These are phyloP conservation scores for Psilocybe subaeruginosa DNA, from an alignment of 768 basidiomycete genomes.

Conservation along the genomic window DNA sequence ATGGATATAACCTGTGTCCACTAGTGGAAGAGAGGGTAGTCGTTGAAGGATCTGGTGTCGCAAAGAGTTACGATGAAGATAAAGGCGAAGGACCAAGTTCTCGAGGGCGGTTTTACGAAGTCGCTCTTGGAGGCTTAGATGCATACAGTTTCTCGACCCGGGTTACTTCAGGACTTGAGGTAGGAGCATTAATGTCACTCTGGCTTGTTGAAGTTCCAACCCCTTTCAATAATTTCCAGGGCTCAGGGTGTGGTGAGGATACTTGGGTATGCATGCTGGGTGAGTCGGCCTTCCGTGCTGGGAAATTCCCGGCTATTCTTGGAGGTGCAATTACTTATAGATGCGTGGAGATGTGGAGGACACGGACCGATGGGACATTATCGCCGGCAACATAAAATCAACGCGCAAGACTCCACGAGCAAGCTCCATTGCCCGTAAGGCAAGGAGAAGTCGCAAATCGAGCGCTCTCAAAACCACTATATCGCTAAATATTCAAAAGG, in stretches of 20 bases:
- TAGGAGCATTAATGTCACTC: neutral
- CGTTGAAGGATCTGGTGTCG: slow-evolving; percentile 8
- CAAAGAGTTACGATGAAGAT: slow-evolving; percentile 4
- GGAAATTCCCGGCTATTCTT: slow-evolving; percentile 1
- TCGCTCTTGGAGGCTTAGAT: slow-evolving; percentile 11
- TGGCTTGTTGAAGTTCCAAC: neutral
- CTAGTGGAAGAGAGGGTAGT: slow-evolving; percentile 14
- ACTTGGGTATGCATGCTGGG: slow-evolving; percentile 34
- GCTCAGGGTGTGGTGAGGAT: slow-evolving; percentile 24
- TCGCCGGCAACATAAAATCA: neutral
- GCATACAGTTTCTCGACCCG: neutral
- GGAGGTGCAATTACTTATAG: neutral
- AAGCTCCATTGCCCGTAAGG: neutral
- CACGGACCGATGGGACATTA: neutral
- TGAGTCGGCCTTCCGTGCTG: slow-evolving; percentile 12
- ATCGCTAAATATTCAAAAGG: neutral
- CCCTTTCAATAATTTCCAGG: neutral
- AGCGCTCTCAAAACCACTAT: neutral
- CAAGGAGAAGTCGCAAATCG: neutral
- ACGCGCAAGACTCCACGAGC: neutral
- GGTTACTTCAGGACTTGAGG: slow-evolving; percentile 2
- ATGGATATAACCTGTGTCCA: slow-evolving; percentile 26
- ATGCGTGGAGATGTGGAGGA: slow-evolving; percentile 5
- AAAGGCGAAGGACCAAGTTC: slow-evolving; percentile 13
- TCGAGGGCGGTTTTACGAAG: slow-evolving; percentile 13